Evolutionary conservation across 1,284 basidiomycete species (phyloP), one percentile per base, ranked within the genome.

Genomic region (Trichosporon faecale): DNA sequence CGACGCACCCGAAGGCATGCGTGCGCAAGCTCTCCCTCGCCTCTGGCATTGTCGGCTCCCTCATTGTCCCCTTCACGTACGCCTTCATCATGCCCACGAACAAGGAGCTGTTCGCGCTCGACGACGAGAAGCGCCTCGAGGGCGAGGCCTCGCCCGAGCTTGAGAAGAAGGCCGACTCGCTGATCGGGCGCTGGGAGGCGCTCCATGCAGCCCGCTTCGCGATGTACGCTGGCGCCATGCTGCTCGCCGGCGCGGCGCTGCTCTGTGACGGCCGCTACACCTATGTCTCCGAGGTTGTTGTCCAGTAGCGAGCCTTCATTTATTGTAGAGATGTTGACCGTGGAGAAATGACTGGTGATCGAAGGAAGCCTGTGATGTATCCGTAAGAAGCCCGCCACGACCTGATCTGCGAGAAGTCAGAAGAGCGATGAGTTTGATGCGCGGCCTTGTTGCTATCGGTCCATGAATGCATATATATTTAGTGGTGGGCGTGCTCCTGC

Each of bases 401-500:
- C n/a, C 40, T 18, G 18, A 16, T 16, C 16, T 5, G 23, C 35
- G 31, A 55, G 49, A 55, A 25, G 23, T 27, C 49, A 23, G 49
- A 23, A 55, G 23, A 7, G 9, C 5, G 29, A 35, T 16, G 61
- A 33, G 61, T 6, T 1, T 9, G 21, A 14, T n/a, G 3, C 3
- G 4, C 2, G 8, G 12, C 37, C 52, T 27, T 5, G 27, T 57
- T 60, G 57, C 57, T 61, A 61, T 61, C 57, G 57, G 27, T 31
- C 57, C 57, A 61, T 61, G 46, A 60, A 70, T 70, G 69, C 69
- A 70, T 70, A 70, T 60, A 61, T 49, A 31, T 31, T 37, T 82
- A 77, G 75, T 88, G 85, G 60, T 80, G 83, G 72, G 87, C 85
- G 78, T 89, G 87, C 18, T 85, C 88, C 79, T 89, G 88, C 81